Percentiles rank a stretch among this genome's conserved stretches.
Conservation (phyloP, 768 basidiomycete genomes). For the Dioszegia aurantiaca region DNA sequence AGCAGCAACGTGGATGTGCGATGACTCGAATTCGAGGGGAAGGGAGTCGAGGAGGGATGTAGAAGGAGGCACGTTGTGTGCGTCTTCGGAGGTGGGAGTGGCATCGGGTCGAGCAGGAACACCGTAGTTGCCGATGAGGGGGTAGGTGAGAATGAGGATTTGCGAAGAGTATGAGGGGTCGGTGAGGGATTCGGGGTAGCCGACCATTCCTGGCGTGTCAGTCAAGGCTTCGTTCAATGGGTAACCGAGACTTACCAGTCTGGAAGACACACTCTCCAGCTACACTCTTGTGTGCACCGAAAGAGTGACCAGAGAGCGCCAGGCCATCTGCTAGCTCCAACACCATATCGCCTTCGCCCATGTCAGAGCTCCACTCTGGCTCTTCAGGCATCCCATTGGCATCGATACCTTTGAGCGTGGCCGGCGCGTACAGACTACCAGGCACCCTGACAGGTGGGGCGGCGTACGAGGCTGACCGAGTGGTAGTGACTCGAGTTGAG, state of each 20-base stretch:
- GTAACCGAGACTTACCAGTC: slow-evolving; percentile 67
- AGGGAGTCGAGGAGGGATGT: slow-evolving; percentile 51
- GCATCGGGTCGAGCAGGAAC: slow-evolving; percentile 67
- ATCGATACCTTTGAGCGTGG: slow-evolving; percentile 48
- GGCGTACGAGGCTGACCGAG: slow-evolving; percentile 24
- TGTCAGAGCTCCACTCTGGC: slow-evolving; percentile 40
- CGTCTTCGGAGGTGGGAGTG: slow-evolving; percentile 41
- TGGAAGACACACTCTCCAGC: slow-evolving; percentile 99
- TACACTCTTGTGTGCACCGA: slow-evolving; percentile 89
- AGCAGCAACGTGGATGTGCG: slow-evolving; percentile 86
- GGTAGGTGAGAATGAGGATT: slow-evolving; percentile 95
- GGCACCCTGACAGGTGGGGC: slow-evolving; percentile 24
- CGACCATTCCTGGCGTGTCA: slow-evolving; percentile 80
- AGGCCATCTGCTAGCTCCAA: slow-evolving; percentile 88
- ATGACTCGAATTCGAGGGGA: slow-evolving; percentile 80
- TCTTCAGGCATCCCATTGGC: slow-evolving; percentile 27
- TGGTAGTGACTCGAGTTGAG: neutral
- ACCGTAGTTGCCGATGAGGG: slow-evolving; percentile 94
- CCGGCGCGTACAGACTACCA: slow-evolving; percentile 48
- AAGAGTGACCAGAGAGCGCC: slow-evolving; percentile 81
- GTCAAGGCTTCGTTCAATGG: slow-evolving; percentile 14
- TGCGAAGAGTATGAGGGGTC: slow-evolving; percentile 98
- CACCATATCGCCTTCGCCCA: slow-evolving; percentile 57
- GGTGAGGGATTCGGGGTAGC: slow-evolving; percentile 95
- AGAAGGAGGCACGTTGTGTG: slow-evolving; percentile 49